Percentiles rank a stretch among this genome's conserved stretches.
Conservation (phyloP, 768 basidiomycete genomes). For the Calvatia gigantea region DNA sequence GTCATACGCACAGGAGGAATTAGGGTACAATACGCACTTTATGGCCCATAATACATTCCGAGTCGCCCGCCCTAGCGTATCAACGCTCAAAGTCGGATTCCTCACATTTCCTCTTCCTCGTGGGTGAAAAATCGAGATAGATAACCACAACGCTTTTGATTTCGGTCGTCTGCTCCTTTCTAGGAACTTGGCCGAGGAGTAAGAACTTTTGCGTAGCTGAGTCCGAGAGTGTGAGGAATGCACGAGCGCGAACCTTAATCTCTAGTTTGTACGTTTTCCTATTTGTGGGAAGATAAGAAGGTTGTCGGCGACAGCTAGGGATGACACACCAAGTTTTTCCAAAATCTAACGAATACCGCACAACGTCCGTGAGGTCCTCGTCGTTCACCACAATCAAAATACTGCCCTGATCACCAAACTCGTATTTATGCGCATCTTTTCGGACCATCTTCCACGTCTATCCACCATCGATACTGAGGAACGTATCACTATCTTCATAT, state of each 20-base stretch:
- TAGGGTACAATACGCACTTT: slow-evolving; percentile 48
- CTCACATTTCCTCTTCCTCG: slow-evolving; percentile 65
- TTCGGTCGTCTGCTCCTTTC: slow-evolving; percentile 48
- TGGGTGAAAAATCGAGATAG: slow-evolving; percentile 78
- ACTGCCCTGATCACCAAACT: slow-evolving; percentile 89
- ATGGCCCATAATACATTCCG: slow-evolving; percentile 91
- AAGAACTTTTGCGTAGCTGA: slow-evolving; percentile 97
- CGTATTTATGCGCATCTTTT: slow-evolving; percentile 84
- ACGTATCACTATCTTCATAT: slow-evolving; percentile 91
- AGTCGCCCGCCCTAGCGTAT: slow-evolving; percentile 68
- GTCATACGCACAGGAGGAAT: not conserved
- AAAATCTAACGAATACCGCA: slow-evolving; percentile 80
- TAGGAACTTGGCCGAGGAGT: slow-evolving; percentile 73
- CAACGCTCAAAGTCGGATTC: slow-evolving; percentile 79
- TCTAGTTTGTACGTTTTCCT: slow-evolving; percentile 76
- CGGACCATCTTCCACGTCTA: slow-evolving; percentile 79
- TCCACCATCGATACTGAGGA: slow-evolving; percentile 88
- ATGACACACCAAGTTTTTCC: slow-evolving; percentile 75
- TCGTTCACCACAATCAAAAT: slow-evolving; percentile 83
- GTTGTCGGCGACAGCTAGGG: not conserved
- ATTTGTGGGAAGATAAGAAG: not conserved
- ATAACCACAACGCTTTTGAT: slow-evolving; percentile 67
- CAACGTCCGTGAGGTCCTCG: slow-evolving; percentile 65
- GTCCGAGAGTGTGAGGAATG: slow-evolving; percentile 88
- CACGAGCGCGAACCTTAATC: slow-evolving; percentile 64